Evolutionary conservation across 768 basidiomycete species (phyloP), one percentile per base, ranked within the genome.

Genomic region (Tricholoma terreum): DNA sequence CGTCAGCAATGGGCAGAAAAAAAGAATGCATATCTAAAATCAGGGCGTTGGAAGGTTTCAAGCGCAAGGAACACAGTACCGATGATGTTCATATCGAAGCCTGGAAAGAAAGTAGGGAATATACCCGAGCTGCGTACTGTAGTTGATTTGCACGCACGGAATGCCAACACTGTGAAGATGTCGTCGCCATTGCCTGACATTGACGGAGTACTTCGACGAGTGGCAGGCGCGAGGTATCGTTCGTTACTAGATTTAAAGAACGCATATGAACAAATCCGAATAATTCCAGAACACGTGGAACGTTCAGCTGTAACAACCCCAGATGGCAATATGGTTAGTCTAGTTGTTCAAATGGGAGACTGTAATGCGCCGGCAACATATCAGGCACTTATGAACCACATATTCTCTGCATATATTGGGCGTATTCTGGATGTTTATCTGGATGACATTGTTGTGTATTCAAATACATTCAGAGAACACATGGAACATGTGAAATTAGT

Each of bases 241-340:
- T 72, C 72, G 0, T 64, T 70, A 19, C 58, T 77, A 0, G 74
- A 78, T 55, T 51, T 67, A 36, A 63, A 67, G 11, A 65, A 71
- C 35, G 73, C 73, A 1, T 78, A 76, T 56, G 71, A 79, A 60
- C 76, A 78, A 38, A 69, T 70, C 15, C 34, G 62, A 0, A 59
- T 71, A 3, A 54, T 58, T 4, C 66, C 66, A 9, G 62, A 66
- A 15, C 60, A 71, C 49, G 66, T 70, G n/a, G n/a, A n/a, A n/a
- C n/a, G n/a, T n/a, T 2, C 6, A 34, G 40, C 61, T 0, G 60
- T 71, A 2, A 62, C 63, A 1, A 71, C 67, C 7, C 67, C 67
- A 3, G 63, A 68, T 52, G 67, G 68, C 0, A 71, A 66, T 40
- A 69, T 71, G 64, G 65, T 63, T 0, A 69, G 68, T 48, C 45